These are phyloP conservation scores for Gossypium rotundifolium DNA, from an alignment of 345 rosid genomes.

Conservation along the genomic window DNA sequence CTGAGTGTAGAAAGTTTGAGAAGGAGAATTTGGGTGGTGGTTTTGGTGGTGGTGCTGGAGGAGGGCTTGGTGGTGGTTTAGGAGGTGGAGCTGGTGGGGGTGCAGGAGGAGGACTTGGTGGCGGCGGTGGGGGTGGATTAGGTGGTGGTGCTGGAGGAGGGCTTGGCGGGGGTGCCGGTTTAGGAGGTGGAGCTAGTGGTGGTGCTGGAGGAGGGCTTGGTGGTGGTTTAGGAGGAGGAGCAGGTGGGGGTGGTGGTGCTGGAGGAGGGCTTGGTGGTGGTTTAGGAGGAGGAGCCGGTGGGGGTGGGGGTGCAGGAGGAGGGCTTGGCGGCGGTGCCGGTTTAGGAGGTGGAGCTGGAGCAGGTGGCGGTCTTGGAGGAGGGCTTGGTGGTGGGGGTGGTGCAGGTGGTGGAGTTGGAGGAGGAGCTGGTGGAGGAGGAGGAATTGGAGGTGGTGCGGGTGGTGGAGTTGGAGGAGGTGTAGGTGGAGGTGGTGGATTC, in stretches of 20 bases:
- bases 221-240: not conserved
- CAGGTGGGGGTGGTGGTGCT: not conserved
- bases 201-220: not conserved
- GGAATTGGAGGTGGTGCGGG: slow-evolving; percentile 10
- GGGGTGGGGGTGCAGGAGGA: not conserved
- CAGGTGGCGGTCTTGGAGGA: not conserved
- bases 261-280: slow-evolving; percentile 12
- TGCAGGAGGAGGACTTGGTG: slow-evolving; percentile 6
- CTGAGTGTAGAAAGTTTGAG: slow-evolving; percentile 29
- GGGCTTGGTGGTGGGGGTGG: not conserved
- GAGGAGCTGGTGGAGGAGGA: not conserved
- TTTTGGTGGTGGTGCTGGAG: not conserved
- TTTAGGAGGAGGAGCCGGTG: not conserved
- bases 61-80: slow-evolving; percentile 12
- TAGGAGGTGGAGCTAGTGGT: not conserved
- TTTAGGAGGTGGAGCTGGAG: slow-evolving; percentile 4
- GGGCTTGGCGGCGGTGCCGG: slow-evolving; percentile 7
- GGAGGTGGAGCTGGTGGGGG: slow-evolving; percentile 16
- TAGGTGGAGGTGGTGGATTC: slow-evolving; percentile 12
- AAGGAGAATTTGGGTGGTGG: slow-evolving; percentile 10
- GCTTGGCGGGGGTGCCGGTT: slow-evolving; percentile 7
- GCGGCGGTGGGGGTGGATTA: not conserved
- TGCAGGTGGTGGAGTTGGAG: not conserved
- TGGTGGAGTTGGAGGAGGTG: not conserved
- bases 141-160: not conserved